Conservation (phyloP, 164 flowering plant genomes). For the Dillenia turbinata region DNA sequence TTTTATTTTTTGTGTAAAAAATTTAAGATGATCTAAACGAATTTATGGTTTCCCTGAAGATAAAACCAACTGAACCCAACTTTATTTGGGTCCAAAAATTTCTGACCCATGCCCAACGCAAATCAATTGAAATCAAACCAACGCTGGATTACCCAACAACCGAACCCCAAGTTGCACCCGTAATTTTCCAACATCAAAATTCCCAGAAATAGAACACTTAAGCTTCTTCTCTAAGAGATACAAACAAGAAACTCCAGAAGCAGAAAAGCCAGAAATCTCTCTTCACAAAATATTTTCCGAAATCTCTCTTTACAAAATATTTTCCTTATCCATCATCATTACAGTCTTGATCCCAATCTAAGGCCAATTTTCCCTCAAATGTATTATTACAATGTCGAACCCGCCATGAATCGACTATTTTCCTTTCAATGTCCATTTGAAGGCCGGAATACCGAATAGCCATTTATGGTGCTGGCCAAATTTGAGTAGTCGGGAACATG, state of each 20-base stretch:
- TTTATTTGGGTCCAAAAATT: not conserved
- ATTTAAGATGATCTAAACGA: no score
- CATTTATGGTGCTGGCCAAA: slow-evolving; percentile 48
- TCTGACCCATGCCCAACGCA: no score
- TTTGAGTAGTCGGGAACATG: slow-evolving; percentile 54
- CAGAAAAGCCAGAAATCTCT: slow-evolving; percentile 9
- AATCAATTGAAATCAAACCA: no score
- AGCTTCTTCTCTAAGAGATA: no score
- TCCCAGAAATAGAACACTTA: no score
- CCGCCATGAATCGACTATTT: not conserved
- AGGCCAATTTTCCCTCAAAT: slow-evolving; percentile 23
- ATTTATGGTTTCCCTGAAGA: no score
- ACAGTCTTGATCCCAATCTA: slow-evolving; percentile 39
- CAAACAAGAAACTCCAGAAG: no score
- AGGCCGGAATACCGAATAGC: slow-evolving; percentile 64
- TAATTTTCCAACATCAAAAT: no score
- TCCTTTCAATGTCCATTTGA: slow-evolving; percentile 50
- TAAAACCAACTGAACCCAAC: no score
- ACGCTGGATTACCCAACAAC: no score
- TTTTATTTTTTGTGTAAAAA: no score
- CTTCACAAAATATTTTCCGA: slow-evolving; percentile 39
- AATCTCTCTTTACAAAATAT: slow-evolving; percentile 41
- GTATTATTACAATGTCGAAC: slow-evolving; percentile 29
- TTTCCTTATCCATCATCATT: slow-evolving; percentile 22
- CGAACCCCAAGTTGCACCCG: no score